phyloP scores from a whole-genome alignment of 2,329 filamentous ascomycete species.

The Aspergillus sp. region DNA sequence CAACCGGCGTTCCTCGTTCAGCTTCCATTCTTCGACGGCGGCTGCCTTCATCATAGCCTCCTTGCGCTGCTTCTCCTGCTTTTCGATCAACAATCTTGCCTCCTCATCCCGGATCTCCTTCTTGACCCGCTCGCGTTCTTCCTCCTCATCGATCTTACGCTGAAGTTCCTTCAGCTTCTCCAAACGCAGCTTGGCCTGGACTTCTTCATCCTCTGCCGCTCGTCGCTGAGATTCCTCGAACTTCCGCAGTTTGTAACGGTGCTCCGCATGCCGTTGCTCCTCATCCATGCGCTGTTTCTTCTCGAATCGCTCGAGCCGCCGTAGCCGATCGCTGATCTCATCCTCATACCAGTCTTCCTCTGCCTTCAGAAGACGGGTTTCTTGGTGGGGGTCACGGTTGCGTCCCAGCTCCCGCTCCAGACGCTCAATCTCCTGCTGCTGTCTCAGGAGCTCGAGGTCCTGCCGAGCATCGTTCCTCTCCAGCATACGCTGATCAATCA shows the following conservation, averaged over 20 bases:
- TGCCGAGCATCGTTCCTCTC: constrained; percentile 34
- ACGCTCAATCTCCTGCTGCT: constrained; percentile 37
- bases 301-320: constrained; percentile 36
- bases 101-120: constrained; percentile 46
- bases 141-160: constrained; percentile 41
- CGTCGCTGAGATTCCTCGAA: constrained; percentile 25
- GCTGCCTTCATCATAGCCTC: constrained; percentile 39
- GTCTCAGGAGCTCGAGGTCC: constrained; percentile 34
- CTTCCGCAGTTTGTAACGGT: constrained; percentile 13
- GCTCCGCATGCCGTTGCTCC: constrained; percentile 18
- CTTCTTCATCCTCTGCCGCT: constrained; percentile 31
- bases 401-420: constrained; percentile 34
- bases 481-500: constrained; percentile 35
- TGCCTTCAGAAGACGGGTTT: constrained; percentile 32
- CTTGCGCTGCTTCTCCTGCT: constrained; percentile 31
- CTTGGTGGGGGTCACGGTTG: constrained; percentile 24
- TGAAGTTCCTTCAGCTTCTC: constrained; percentile 33
- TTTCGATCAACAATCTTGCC: constrained; percentile 35
- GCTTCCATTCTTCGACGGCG: constrained; percentile 41
- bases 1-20: constrained; percentile 29
- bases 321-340: constrained; percentile 39
- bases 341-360: constrained; percentile 47
- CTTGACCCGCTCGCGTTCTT: constrained; percentile 45
- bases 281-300: constrained; percentile 42
- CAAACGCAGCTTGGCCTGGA: constrained; percentile 28